Conservation (phyloP, 495 filamentous ascomycete species). For the Lophiostoma macrostomum region DNA sequence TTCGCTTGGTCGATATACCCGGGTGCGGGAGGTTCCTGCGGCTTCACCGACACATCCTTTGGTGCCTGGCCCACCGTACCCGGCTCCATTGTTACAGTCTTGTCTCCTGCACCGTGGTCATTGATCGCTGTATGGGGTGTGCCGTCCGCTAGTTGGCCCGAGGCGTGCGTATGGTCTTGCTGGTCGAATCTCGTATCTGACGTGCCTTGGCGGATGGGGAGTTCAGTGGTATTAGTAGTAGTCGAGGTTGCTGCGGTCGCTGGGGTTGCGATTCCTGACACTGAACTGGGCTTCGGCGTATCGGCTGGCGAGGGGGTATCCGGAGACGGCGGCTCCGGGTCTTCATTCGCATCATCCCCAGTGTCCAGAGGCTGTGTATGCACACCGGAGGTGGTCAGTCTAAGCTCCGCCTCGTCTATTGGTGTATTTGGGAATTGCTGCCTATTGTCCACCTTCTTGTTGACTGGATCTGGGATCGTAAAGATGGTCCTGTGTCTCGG, state of each 20-base stretch:
- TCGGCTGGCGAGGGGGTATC: slow-evolving; percentile 13
- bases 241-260: neutral
- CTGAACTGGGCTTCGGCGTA: slow-evolving; percentile 1
- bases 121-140: slow-evolving; percentile 34
- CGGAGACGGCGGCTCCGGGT: neutral
- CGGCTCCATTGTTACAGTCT: slow-evolving; percentile 41
- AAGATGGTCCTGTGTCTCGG: slow-evolving; percentile 33
- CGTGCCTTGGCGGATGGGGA: slow-evolving; percentile 32
- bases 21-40: slow-evolving; percentile 22
- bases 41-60: slow-evolving; percentile 36
- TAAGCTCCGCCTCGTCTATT: slow-evolving; percentile 22
- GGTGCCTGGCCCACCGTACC: slow-evolving; percentile 43
- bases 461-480: slow-evolving; percentile 25
- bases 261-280: too few relatives aligned
- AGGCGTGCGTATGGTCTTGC: slow-evolving; percentile 41
- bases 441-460: slow-evolving; percentile 8
- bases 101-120: slow-evolving; percentile 40
- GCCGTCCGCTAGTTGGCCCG: slow-evolving; percentile 36
- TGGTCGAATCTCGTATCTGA: slow-evolving; percentile 35
- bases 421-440: slow-evolving; percentile 25
- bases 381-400: slow-evolving; percentile 24
- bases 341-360: neutral
- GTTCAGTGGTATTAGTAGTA: neutral
- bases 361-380: slow-evolving; percentile 25
- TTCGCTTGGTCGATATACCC: slow-evolving; percentile 38